These are phyloP conservation scores for Metschnikowia sp. DNA, from an alignment of 805 yeast genomes.

Conservation along the genomic window DNA sequence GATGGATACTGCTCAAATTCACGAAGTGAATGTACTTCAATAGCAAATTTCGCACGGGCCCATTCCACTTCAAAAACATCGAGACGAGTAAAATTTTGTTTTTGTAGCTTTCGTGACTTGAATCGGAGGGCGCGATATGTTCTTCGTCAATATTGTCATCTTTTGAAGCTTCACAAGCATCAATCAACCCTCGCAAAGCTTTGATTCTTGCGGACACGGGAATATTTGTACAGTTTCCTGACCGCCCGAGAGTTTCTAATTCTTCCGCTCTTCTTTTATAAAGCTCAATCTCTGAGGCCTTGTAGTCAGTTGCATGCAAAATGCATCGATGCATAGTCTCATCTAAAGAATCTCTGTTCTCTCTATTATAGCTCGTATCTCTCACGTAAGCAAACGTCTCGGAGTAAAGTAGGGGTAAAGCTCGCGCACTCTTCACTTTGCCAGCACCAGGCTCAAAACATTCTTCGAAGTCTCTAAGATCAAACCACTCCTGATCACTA, in stretches of 20 bases:
- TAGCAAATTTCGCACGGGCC: conserved; percentile 30
- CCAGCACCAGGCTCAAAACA: conserved; percentile 42
- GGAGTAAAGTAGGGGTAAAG: conserved; percentile 62
- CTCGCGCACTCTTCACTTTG: conserved; percentile 41
- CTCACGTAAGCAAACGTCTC: conserved; percentile 69
- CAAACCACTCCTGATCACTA: conserved; percentile 59
- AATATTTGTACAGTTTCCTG: background rate
- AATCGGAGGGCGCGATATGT: conserved; percentile 7
- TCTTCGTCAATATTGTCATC: background rate
- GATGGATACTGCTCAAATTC: conserved; percentile 24
- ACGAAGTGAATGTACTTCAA: conserved; percentile 38
- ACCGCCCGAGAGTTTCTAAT: conserved; percentile 7
- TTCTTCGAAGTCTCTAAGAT: conserved; percentile 59
- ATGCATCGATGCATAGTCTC: conserved; percentile 32
- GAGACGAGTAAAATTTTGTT: conserved; percentile 37
- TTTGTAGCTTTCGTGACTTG: conserved; percentile 23
- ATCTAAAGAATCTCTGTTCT: conserved; percentile 16
- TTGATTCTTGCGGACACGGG: conserved; percentile 8
- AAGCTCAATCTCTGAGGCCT: conserved; percentile 26
- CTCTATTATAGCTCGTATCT: conserved; percentile 40
- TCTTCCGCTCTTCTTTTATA: conserved; percentile 26
- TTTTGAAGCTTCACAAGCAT: background rate
- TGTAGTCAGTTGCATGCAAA: conserved; percentile 25
- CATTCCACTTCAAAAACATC: conserved; percentile 43
- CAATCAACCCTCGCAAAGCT: conserved; percentile 19